Conservation (phyloP, 164 flowering plant species). For the Tinospora cordifolia region DNA sequence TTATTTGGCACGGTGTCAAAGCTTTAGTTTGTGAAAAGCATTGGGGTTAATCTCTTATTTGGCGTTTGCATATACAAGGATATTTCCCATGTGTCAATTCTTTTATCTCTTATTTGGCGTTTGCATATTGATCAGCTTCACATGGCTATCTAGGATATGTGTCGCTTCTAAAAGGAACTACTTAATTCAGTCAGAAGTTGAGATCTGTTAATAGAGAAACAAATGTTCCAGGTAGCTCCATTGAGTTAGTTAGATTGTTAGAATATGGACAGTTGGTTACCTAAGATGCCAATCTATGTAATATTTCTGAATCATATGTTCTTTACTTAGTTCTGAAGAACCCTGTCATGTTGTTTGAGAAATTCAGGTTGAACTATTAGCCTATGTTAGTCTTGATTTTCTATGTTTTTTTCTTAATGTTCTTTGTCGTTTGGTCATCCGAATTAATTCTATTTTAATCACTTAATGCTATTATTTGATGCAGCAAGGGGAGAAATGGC, state of each 20-base stretch:
- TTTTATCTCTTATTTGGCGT: no score
- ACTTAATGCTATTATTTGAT: conserved; percentile 11
- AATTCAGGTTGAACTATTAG: not conserved
- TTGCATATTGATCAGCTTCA: no score
- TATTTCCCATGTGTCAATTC: no score
- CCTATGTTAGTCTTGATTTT: not conserved
- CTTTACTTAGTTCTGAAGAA: not conserved
- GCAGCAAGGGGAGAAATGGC: conserved; percentile 82
- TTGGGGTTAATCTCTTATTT: no score
- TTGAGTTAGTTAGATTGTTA: not conserved
- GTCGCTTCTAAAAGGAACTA: no score
- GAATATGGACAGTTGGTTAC: not conserved
- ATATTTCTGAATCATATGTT: not conserved
- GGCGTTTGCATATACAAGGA: no score
- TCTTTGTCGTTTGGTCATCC: not conserved
- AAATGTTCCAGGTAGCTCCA: not conserved
- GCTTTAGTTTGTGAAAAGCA: no score
- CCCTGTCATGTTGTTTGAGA: not conserved
- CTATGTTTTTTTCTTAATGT: not conserved
- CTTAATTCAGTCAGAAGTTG: no score
- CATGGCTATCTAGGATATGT: no score
- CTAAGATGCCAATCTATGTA: not conserved
- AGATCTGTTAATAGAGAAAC: no score
- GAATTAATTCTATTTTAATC: not conserved
- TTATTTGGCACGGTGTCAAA: no score